A percentile compares a stretch with the other conserved stretches of the same genome.
Conservation (phyloP, 2,329 filamentous ascomycete genomes). For the Ambrosiella xylebori region DNA sequence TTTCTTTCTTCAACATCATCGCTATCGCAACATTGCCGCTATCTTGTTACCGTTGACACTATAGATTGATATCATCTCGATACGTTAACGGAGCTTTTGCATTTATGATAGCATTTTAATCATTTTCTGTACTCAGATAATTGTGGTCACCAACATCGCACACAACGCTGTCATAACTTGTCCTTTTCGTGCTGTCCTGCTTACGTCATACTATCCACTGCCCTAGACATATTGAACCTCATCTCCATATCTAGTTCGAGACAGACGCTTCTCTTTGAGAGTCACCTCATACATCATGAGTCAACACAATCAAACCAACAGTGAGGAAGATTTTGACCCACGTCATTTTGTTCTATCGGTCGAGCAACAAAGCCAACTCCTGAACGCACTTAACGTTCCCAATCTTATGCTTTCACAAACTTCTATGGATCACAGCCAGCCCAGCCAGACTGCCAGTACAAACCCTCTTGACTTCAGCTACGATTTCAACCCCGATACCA, state of each 20-base stretch:
- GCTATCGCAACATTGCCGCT: neutral
- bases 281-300: slow-evolving; percentile 1
- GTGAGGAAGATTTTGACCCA: slow-evolving; percentile 16
- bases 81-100: neutral
- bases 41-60: neutral
- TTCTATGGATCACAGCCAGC: slow-evolving; percentile 22
- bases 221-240: neutral
- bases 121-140: neutral
- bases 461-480: slow-evolving; percentile 54
- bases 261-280: slow-evolving; percentile 5
- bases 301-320: neutral
- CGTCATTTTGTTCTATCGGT: slow-evolving; percentile 52
- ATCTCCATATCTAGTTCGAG: slow-evolving; percentile 1
- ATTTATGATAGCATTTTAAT: neutral
- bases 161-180: neutral
- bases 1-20: slow-evolving; percentile 3
- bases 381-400: slow-evolving; percentile 52
- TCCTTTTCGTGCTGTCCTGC: neutral
- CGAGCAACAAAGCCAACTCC: slow-evolving; percentile 59
- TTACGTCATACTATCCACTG: neutral
- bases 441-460: slow-evolving; percentile 30
- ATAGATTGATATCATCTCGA: neutral
- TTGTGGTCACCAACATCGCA: neutral
- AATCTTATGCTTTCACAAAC: slow-evolving; percentile 18
- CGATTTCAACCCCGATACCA: slow-evolving; percentile 55